Base-by-base conservation (phyloP, 2,329 filamentous ascomycete species). In the Aspergillus awamori region DNA sequence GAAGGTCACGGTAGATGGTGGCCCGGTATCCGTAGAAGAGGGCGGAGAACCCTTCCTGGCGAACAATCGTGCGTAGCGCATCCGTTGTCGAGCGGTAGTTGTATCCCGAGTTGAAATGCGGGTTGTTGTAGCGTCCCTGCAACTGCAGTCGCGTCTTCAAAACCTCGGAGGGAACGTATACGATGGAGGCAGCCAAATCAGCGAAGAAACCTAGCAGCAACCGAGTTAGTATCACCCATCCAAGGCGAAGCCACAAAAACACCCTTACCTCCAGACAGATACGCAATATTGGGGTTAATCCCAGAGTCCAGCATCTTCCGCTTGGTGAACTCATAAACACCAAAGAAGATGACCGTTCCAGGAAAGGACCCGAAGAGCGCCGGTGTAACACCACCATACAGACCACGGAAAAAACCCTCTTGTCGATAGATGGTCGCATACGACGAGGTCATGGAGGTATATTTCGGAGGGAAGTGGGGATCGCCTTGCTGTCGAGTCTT, bases 401-500 rank as follows among this genome's bases (percentile, higher is more conserved):
- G 80, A 7, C 95, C 95, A 70, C 90, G 86, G 62, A 89, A 81
- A 57, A 98, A 80, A 22, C 95, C 95, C 76, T 99, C 95, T 74
- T 99, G 93, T 59, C 92, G 87, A 78, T 91, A 90, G 73, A 99
- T 99, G 43, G 90, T 98, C 74, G 90, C 86, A 79, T 98, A 99
- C 4, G 94, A 95, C 61, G 90, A 91, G 41, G 90, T 91, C 77
- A 98, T 88, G 15, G 92, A 94, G 10, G 90, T 89, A 79, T 99
- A 99, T 79, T 91, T 96, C 1, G 95, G 90, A 22, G 95, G 95
- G 63, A 97, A 86, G 74, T 95, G 90, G 48, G 94, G 93, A 73
- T 98, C 95, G 72, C 94, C 95, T 79, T 99, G 95, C 77, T 99
- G 96, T 69, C 95, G 87, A 51, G 95, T 99, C 81, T 99, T 99